Percentiles rank a stretch among this genome's conserved stretches.
Conservation (phyloP, 306 rosid genomes). For the Cicer arietinum region DNA sequence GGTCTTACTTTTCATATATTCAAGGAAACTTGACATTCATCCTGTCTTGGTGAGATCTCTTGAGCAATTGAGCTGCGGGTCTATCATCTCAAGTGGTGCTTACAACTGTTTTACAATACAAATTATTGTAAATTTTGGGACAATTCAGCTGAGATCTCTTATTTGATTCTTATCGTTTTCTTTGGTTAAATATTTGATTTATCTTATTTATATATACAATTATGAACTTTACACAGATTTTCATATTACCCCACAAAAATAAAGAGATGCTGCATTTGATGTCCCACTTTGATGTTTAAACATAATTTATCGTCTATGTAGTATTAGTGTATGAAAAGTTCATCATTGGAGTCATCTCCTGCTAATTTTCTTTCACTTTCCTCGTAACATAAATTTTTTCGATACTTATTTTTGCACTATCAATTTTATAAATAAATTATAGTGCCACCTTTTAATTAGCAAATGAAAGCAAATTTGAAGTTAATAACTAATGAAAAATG, state of each 20-base stretch:
- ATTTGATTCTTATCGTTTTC: too few relatives aligned
- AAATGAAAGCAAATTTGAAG: background rate
- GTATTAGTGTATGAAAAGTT: background rate
- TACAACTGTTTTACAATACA: conserved; percentile 24
- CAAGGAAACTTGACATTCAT: conserved; percentile 3
- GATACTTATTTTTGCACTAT: background rate
- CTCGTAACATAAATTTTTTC: background rate
- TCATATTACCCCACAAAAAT: too few relatives aligned
- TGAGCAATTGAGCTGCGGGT: conserved; percentile 19
- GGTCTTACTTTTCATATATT: background rate
- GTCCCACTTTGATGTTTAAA: too few relatives aligned
- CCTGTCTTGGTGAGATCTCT: conserved; percentile 26
- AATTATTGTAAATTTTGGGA: background rate
- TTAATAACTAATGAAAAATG: too few relatives aligned
- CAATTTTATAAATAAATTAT: background rate
- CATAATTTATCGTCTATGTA: background rate
- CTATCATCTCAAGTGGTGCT: background rate
- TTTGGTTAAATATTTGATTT: too few relatives aligned
- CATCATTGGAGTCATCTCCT: background rate
- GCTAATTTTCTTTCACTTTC: background rate
- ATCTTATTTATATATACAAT: too few relatives aligned
- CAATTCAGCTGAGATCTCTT: background rate
- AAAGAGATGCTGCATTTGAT: too few relatives aligned
- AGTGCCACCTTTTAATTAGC: background rate
- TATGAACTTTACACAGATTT: too few relatives aligned